Percentiles rank a stretch among this genome's conserved stretches.
Conservation (phyloP, 495 filamentous ascomycete species). For the Hypoxylon rickii region DNA sequence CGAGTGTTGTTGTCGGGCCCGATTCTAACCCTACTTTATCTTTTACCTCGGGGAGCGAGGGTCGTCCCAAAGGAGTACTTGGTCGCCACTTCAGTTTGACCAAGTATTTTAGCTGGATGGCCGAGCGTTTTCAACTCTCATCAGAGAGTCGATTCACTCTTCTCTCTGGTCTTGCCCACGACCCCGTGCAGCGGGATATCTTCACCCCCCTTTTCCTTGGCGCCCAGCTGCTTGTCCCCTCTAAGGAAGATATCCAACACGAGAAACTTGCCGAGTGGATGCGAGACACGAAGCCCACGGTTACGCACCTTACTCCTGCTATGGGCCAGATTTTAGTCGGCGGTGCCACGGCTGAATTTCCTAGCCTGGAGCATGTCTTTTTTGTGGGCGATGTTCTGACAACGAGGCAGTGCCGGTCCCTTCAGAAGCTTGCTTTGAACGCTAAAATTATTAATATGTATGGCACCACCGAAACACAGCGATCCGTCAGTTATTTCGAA, state of each 20-base stretch:
- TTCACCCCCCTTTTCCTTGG: slow-evolving; percentile 93
- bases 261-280: slow-evolving; percentile 94
- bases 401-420: slow-evolving; percentile 79
- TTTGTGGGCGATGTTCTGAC: slow-evolving; percentile 94
- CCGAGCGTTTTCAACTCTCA: slow-evolving; percentile 74
- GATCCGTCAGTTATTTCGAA: slow-evolving; percentile 86
- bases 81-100: slow-evolving; percentile 88
- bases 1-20: slow-evolving; percentile 83
- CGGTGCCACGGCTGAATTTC: slow-evolving; percentile 77
- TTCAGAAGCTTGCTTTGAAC: slow-evolving; percentile 79
- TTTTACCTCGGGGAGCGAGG: slow-evolving; percentile 89
- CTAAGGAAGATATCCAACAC: slow-evolving; percentile 83
- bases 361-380: slow-evolving; percentile 78
- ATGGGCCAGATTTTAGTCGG: slow-evolving; percentile 97
- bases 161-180: slow-evolving; percentile 83
- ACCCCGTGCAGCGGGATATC: slow-evolving; percentile 67
- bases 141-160: slow-evolving; percentile 82
- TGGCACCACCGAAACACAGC: slow-evolving; percentile 87
- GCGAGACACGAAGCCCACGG: slow-evolving; percentile 73
- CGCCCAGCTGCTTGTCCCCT: slow-evolving; percentile 79
- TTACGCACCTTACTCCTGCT: slow-evolving; percentile 91
- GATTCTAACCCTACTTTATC: slow-evolving; percentile 82
- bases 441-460: slow-evolving; percentile 88
- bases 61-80: slow-evolving; percentile 84
- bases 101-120: slow-evolving; percentile 94